phyloP scores from a whole-genome alignment of 805 yeast species.

The Saccharomycopsis sp. region DNA sequence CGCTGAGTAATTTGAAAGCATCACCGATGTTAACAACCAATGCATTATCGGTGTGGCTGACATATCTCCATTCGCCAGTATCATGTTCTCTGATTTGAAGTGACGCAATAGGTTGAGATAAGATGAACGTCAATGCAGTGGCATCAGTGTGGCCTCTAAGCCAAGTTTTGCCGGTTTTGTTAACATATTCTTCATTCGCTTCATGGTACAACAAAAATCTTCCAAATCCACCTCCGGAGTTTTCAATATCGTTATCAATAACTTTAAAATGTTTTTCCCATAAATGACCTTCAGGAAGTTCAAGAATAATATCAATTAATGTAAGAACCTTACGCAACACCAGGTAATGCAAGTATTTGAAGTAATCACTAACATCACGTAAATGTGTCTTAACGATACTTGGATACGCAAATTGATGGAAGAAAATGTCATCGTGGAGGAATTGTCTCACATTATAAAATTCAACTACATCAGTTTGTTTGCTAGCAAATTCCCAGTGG shows the following conservation, averaged over 20 bases:
- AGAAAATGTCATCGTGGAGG: constrained; percentile 30
- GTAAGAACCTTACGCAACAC: constrained; percentile 33
- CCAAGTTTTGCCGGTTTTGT: constrained; percentile 34
- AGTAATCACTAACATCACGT: constrained; percentile 35
- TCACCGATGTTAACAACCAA: constrained; percentile 38
- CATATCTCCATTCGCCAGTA: constrained; percentile 33
- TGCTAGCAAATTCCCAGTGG: constrained; percentile 41
- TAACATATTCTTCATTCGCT: constrained; percentile 27
- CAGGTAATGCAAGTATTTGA: constrained; percentile 31
- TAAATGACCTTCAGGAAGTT: constrained; percentile 40
- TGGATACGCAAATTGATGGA: constrained; percentile 30
- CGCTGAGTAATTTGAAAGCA: constrained; percentile 36
- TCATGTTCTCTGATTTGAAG: constrained; percentile 34
- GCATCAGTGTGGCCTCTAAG: constrained; percentile 43
- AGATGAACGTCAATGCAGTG: constrained; percentile 35
- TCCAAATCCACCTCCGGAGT: constrained; percentile 36
- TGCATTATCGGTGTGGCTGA: constrained; percentile 31
- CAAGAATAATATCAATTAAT: constrained; percentile 39
- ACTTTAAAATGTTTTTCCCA: constrained; percentile 33
- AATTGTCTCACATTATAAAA: constrained; percentile 38
- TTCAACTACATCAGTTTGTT: constrained; percentile 37
- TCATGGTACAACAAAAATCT: constrained; percentile 34
- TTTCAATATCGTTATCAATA: constrained; percentile 27
- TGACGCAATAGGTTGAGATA: constrained; percentile 35
- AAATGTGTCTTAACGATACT: constrained; percentile 35